These are phyloP conservation scores for Carpinus fangiana DNA, from an alignment of 306 rosid genomes.

Conservation along the genomic window DNA sequence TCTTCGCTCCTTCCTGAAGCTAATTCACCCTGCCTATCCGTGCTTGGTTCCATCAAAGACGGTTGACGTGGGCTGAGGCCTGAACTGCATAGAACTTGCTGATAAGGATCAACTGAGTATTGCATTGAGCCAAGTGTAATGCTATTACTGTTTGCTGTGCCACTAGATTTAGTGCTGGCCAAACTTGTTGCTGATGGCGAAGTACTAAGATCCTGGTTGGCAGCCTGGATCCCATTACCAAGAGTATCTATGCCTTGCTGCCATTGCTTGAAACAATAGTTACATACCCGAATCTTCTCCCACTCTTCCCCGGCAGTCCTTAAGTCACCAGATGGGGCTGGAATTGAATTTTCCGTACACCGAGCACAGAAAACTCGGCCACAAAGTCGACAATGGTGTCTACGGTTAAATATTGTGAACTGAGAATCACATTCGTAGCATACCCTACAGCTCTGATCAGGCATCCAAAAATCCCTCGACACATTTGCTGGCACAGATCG, in stretches of 20 bases:
- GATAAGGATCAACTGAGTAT: constrained; percentile 52
- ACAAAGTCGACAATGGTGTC: constrained; percentile 92
- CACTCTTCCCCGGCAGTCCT: constrained; percentile 49
- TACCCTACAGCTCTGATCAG: constrained; percentile 81
- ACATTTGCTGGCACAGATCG: constrained; percentile 66
- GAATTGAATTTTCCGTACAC: constrained; percentile 80
- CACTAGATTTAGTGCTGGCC: constrained; percentile 62
- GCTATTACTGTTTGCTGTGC: constrained; percentile 68
- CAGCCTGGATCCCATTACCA: constrained; percentile 40
- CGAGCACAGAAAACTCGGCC: constrained; percentile 86
- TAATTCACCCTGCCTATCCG: constrained; percentile 42
- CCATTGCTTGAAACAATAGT: constrained; percentile 86
- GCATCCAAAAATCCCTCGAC: constrained; percentile 95
- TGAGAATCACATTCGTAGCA: constrained; percentile 93
- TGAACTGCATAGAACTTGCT: constrained; percentile 48
- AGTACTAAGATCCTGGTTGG: constrained; percentile 52
- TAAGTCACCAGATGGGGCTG: constrained; percentile 49
- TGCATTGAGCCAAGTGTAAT: constrained; percentile 59
- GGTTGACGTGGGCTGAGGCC: constrained; percentile 46
- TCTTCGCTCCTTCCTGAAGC: constrained; percentile 47
- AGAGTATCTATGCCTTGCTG: constrained; percentile 49
- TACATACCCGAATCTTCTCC: constrained; percentile 86
- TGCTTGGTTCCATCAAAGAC: constrained; percentile 43
- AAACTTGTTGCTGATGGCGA: constrained; percentile 63
- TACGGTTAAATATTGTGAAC: constrained; percentile 77